Evolutionary conservation across 768 basidiomycete species (phyloP).

Genomic region (Amanita jacksonii): DNA sequence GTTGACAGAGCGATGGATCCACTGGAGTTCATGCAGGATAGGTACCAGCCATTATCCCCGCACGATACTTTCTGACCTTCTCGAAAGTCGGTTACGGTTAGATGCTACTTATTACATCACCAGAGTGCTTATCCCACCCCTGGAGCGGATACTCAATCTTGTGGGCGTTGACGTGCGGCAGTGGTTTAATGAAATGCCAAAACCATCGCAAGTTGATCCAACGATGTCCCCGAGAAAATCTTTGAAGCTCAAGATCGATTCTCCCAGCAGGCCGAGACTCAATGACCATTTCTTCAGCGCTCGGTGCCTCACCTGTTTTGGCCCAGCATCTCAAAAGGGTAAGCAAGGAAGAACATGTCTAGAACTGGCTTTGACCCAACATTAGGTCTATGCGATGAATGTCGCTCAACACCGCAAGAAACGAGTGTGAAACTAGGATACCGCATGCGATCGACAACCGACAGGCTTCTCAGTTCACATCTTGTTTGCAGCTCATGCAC

Average conservation of each 20-base stretch:
- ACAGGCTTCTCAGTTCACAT: slow-evolving; percentile 47
- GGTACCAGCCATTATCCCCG: slow-evolving; percentile 31
- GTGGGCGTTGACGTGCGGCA: slow-evolving; percentile 77
- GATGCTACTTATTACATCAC: slow-evolving; percentile 88
- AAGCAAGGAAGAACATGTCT: not conserved
- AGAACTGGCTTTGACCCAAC: not conserved
- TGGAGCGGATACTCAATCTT: slow-evolving; percentile 87
- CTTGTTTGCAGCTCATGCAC: slow-evolving; percentile 68
- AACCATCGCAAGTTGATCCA: slow-evolving; percentile 28
- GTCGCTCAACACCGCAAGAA: slow-evolving; percentile 38
- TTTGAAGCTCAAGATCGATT: slow-evolving; percentile 22
- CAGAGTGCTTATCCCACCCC: slow-evolving; percentile 76
- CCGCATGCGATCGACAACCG: slow-evolving; percentile 47
- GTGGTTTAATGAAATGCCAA: slow-evolving; percentile 89
- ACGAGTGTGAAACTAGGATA: slow-evolving; percentile 48
- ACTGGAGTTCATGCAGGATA: slow-evolving; percentile 52
- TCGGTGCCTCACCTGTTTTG: slow-evolving; percentile 63
- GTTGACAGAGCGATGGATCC: slow-evolving; percentile 74
- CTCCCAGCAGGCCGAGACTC: slow-evolving; percentile 40
- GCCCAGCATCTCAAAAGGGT: slow-evolving; percentile 25
- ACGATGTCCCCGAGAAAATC: slow-evolving; percentile 6
- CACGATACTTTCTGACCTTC: not conserved
- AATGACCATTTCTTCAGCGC: slow-evolving; percentile 67
- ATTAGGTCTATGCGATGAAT: slow-evolving; percentile 58
- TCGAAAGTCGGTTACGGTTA: slow-evolving; percentile 53